Evolutionary conservation across 23 red algal genomes (phyloP).

Genomic region (Chondrus crispus): DNA sequence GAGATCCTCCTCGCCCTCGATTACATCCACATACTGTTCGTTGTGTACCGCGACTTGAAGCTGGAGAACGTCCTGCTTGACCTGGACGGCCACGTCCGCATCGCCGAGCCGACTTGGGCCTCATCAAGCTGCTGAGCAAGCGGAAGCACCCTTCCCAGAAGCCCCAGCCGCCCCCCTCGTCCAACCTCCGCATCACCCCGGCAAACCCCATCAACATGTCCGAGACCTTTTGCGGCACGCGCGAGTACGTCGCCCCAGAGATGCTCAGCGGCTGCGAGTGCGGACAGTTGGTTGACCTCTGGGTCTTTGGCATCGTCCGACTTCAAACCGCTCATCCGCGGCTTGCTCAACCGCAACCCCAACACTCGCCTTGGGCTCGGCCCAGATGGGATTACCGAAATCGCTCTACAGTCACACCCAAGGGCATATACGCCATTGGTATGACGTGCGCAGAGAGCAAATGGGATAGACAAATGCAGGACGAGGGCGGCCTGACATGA

Average conservation of each 20-base stretch:
- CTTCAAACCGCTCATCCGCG: conserved; percentile 60
- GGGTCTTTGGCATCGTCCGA: conserved; percentile 87
- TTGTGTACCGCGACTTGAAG: conserved; percentile 91
- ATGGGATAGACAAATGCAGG: too few relatives aligned
- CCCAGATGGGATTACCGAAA: conserved; percentile 60
- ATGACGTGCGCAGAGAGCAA: too few relatives aligned
- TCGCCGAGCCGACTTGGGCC: conserved; percentile 88
- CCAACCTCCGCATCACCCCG: conserved; percentile 39
- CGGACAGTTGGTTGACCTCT: conserved; percentile 84
- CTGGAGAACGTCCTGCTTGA: conserved; percentile 92
- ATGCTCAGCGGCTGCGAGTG: conserved; percentile 73
- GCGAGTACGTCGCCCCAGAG: conserved; percentile 80
- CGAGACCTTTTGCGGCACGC: conserved; percentile 90
- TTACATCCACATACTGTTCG: conserved; percentile 77
- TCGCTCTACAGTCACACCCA: too few relatives aligned
- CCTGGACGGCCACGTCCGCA: conserved; percentile 72
- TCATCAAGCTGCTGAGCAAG: conserved; percentile 75
- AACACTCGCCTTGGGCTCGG: conserved; percentile 69
- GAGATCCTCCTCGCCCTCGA: conserved; percentile 87
- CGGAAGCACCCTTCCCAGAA: conserved; percentile 23
- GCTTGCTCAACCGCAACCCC: conserved; percentile 80
- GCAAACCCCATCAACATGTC: conserved; percentile 56
- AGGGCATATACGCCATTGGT: too few relatives aligned
- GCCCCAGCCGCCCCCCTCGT: conserved; percentile 18
- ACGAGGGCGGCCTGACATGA: too few relatives aligned